Evolutionary conservation across 129 eudicot genomes (phyloP).

Genomic region (Ambrosia trifida): DNA sequence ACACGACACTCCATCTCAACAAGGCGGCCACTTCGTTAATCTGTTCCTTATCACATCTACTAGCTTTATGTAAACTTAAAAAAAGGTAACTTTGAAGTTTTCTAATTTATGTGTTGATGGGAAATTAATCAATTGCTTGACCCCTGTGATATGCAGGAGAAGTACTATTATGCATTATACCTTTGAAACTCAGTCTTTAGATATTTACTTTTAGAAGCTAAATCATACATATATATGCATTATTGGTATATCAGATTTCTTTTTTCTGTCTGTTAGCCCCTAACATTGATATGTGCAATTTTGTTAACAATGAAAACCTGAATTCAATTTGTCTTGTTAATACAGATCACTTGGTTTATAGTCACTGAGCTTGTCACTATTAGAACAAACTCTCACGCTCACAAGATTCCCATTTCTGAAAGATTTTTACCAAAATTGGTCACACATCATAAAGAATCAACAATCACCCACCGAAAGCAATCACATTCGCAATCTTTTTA

Average conservation of each 20-base stretch:
- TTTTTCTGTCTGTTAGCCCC: neutral
- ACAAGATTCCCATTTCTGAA: constrained; percentile 30
- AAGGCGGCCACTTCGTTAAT: too few species aligned
- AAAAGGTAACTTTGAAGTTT: neutral
- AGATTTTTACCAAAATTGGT: constrained; percentile 39
- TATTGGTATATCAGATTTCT: neutral
- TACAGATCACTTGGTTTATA: neutral
- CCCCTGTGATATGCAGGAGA: constrained; percentile 1
- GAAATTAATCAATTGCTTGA: neutral
- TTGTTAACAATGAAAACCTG: neutral
- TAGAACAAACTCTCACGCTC: constrained; percentile 19
- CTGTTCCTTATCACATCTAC: too few species aligned
- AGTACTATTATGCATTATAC: constrained; percentile 3
- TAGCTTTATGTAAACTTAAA: too few species aligned
- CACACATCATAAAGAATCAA: constrained; percentile 43
- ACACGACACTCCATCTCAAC: too few species aligned
- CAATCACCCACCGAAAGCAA: constrained; percentile 43
- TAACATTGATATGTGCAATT: constrained; percentile 12
- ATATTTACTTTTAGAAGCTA: neutral
- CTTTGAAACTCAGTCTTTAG: neutral
- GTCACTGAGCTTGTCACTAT: constrained; percentile 20
- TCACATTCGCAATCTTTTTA: constrained; percentile 48
- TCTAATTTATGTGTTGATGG: neutral
- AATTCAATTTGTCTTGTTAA: neutral
- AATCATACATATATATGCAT: neutral